phyloP scores from a whole-genome alignment of 164 flowering plant genomes.

The Chimonanthus praecox region DNA sequence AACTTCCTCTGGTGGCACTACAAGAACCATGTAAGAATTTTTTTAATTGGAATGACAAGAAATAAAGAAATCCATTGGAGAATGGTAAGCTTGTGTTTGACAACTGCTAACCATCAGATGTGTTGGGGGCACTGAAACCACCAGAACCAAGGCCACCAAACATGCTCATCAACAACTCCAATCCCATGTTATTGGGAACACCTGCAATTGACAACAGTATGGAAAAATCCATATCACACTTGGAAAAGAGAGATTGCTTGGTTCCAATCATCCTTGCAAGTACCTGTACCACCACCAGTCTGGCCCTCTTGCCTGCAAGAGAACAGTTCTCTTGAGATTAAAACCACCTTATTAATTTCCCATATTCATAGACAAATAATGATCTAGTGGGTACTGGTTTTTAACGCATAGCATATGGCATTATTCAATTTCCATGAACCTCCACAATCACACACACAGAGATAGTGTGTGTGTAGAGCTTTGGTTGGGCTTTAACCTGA shows the following conservation, averaged over 20 bases:
- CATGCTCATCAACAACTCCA: slow-evolving; percentile 59
- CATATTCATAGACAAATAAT: background rate
- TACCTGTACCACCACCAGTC: slow-evolving; percentile 50
- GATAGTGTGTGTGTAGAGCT: too few species aligned
- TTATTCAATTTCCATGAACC: too few species aligned
- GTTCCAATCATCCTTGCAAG: background rate
- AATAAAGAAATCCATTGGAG: background rate
- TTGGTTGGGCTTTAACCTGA: too few species aligned
- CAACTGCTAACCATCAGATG: slow-evolving; percentile 27
- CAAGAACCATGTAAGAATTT: background rate
- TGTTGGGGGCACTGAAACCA: slow-evolving; percentile 25
- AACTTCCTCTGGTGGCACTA: slow-evolving; percentile 89
- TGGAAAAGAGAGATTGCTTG: background rate
- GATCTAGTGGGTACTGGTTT: too few species aligned
- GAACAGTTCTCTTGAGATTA: background rate
- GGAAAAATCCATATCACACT: background rate
- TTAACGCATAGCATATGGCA: too few species aligned
- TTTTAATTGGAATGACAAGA: background rate
- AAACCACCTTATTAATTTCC: background rate
- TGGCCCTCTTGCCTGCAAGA: slow-evolving; percentile 47
- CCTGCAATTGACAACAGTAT: slow-evolving; percentile 15
- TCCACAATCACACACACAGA: too few species aligned
- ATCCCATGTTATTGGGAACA: slow-evolving; percentile 27
- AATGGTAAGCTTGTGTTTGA: background rate
- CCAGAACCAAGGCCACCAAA: slow-evolving; percentile 57